Conservation (phyloP, 2,329 filamentous ascomycete genomes). For the Botrytis tulipae region DNA sequence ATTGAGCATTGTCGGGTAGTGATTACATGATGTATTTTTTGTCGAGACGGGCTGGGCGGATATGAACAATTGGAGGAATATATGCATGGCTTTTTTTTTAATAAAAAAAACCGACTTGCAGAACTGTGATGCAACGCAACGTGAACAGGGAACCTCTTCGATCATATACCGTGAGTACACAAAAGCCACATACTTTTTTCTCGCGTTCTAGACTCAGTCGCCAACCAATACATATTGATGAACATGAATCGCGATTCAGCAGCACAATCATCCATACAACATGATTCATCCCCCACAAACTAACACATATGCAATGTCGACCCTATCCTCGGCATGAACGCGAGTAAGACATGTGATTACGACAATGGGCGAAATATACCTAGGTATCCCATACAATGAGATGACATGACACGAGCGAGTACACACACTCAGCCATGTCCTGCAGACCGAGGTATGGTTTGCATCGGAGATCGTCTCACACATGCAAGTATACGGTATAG, state of each 20-base stretch:
- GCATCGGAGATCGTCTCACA: not conserved
- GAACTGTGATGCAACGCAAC: not conserved
- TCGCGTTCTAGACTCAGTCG: not conserved
- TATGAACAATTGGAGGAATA: not conserved
- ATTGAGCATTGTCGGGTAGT: not conserved
- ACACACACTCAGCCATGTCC: not conserved
- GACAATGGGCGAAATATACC: not conserved
- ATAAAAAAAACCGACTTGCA: not conserved
- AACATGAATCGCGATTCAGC: not conserved
- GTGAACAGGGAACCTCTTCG: not conserved
- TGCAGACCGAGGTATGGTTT: not conserved
- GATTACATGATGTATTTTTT: not conserved
- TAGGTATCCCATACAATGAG: not conserved
- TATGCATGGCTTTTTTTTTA: not conserved
- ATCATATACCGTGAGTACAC: not conserved
- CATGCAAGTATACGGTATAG: not conserved
- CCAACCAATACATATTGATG: not conserved
- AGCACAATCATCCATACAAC: not conserved
- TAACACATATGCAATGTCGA: not conserved
- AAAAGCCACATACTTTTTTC: not conserved
- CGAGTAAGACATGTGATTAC: not conserved
- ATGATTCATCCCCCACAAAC: not conserved
- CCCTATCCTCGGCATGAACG: not conserved
- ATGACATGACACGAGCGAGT: not conserved
- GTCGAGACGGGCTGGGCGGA: not conserved